phyloP scores from a whole-genome alignment of 108 stramenopile genomes.

The Skeletonema marinoi region DNA sequence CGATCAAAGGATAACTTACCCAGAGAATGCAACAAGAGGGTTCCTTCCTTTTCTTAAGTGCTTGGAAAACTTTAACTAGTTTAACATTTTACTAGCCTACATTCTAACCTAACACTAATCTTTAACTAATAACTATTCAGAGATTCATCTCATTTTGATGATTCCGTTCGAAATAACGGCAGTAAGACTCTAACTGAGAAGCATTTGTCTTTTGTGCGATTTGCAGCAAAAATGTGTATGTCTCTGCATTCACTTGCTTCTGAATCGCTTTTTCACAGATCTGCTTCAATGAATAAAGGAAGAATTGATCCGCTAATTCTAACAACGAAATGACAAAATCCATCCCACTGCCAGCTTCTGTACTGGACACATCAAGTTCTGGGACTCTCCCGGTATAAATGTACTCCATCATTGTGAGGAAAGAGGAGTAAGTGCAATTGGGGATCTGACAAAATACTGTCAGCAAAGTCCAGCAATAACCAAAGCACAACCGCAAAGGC shows the following conservation, averaged over 20 bases:
- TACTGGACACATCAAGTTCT: constrained; percentile 43
- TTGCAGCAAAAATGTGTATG: constrained; percentile 72
- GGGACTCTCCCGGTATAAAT: constrained; percentile 86
- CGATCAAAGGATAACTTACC: no score
- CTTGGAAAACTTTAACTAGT: no score
- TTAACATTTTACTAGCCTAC: not conserved
- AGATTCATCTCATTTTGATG: not conserved
- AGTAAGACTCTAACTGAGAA: constrained; percentile 76
- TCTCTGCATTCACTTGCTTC: constrained; percentile 69
- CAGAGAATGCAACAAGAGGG: no score
- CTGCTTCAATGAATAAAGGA: constrained; percentile 91
- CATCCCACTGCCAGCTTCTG: constrained; percentile 33
- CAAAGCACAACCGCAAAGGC: not conserved
- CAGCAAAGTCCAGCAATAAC: not conserved
- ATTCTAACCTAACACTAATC: constrained; percentile 3
- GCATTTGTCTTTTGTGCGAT: constrained; percentile 88
- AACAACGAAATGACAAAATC: constrained; percentile 73
- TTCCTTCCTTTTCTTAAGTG: no score
- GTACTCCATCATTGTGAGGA: constrained; percentile 89
- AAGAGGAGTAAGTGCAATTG: constrained; percentile 76
- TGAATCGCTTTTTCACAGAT: constrained; percentile 77
- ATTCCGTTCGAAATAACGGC: constrained; percentile 85
- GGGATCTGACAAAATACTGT: constrained; percentile 48
- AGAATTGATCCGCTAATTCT: constrained; percentile 92
- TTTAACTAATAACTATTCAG: not conserved